Evolutionary conservation across 306 rosid species (phyloP), one percentile per base, ranked within the genome.

Genomic region (Vigna radiata): DNA sequence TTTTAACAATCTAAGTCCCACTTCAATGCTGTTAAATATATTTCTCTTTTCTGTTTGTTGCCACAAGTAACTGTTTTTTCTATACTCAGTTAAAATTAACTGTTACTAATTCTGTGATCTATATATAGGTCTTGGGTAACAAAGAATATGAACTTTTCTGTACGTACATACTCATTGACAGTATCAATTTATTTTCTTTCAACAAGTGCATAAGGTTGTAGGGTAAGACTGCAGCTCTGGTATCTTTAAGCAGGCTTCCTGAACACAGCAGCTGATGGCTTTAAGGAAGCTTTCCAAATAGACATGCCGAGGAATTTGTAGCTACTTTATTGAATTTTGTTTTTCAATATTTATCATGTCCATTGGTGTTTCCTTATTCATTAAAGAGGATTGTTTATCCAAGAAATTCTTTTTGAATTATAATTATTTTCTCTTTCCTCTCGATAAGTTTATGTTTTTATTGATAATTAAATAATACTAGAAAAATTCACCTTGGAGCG

Each of bases 401-500:
- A 66, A 53, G 41, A 80, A 44, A 54, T n/a, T 73, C 18, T 65
- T 65, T 64, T 33, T 41, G 17, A 17, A 52, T 52, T 52, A 52
- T 19, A 65, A 72, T 44, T 46, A 72, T 54, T 56, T 73, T 80
- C 15, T 65, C 68, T 62, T 71, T 70, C 79, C 66, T 63, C 69
- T 37, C 17, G 41, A 25, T 52, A 53, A 44, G 60, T 14, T 73
- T 43, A 29, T 46, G 46, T 54, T n/a, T 47, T 41, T 25, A 58
- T 68, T 47, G 23, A 60, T 2, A 41, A 41, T 41, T 41, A 41
- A 74, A 56, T 11, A 59, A 47, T 25, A 48, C 14, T 6, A 27
- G 43, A 21, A 48, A 36, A 68, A 9, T 71, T 58, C 79, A 95
- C 98, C 98, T 92, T 89, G 83, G 97, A 95, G 83, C 97, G 98